A percentile compares a stretch with the other conserved stretches of the same genome.
Evolutionary conservation across 768 basidiomycete species (phyloP).

Genomic region (Cyclocybe aegerita): DNA sequence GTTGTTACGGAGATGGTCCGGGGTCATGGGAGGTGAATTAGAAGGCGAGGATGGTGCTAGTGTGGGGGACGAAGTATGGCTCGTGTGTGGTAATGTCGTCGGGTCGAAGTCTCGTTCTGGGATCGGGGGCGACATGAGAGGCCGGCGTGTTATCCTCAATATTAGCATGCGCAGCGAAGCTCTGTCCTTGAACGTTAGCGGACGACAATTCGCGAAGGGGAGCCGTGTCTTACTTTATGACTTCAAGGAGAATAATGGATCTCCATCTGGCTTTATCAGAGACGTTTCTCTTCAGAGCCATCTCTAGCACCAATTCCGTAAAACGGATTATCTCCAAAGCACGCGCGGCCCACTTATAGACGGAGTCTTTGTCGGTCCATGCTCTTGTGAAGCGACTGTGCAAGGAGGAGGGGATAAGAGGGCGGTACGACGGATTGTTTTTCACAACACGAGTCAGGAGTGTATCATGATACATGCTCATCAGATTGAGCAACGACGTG

Average conservation of each 20-base stretch:
- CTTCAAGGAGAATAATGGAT: constrained; percentile 73
- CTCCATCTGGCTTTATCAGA: constrained; percentile 71
- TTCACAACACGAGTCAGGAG: constrained; percentile 70
- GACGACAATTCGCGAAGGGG: neutral
- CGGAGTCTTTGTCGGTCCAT: constrained; percentile 68
- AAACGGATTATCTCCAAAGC: constrained; percentile 75
- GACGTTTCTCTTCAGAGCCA: constrained; percentile 75
- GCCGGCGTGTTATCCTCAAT: constrained; percentile 72
- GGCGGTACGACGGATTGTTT: constrained; percentile 65
- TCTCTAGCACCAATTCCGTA: constrained; percentile 85
- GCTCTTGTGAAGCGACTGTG: constrained; percentile 91
- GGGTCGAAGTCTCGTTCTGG: constrained; percentile 90
- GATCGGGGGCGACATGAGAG: constrained; percentile 73
- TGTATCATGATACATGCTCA: constrained; percentile 95
- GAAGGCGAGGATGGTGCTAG: constrained; percentile 57
- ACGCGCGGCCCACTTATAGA: constrained; percentile 81
- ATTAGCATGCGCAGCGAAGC: constrained; percentile 72
- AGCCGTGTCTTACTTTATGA: constrained; percentile 67
- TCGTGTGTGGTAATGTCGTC: constrained; percentile 54
- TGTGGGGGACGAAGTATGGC: constrained; percentile 57
- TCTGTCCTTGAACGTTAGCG: constrained; percentile 36
- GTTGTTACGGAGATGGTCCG: constrained; percentile 83
- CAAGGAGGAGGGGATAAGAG: constrained; percentile 70
- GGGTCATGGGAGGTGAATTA: constrained; percentile 59
- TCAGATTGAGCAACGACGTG: constrained; percentile 80